phyloP scores from a whole-genome alignment of 2,329 filamentous ascomycete species.

The Epichloe gansuensis region DNA sequence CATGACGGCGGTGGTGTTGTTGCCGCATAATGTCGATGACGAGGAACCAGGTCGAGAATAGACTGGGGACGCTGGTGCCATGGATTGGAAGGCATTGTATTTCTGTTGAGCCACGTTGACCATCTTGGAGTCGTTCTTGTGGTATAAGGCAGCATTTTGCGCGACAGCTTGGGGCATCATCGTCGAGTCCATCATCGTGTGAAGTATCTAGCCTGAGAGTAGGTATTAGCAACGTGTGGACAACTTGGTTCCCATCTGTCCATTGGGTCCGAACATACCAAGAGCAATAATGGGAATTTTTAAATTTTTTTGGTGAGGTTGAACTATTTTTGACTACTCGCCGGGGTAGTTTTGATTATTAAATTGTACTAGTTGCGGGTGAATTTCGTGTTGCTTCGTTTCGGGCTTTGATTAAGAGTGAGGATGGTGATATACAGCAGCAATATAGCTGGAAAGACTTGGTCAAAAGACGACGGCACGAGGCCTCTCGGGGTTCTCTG shows the following conservation, averaged over 20 bases:
- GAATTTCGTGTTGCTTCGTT: constrained; percentile 4
- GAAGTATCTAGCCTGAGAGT: not conserved
- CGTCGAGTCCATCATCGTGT: constrained; percentile 48
- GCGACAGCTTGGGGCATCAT: constrained; percentile 51
- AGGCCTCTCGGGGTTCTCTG: constrained; percentile 11
- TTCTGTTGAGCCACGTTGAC: constrained; percentile 7
- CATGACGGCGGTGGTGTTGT: constrained; percentile 48
- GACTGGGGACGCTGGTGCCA: constrained; percentile 45
- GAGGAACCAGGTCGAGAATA: constrained; percentile 56
- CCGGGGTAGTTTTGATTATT: not conserved
- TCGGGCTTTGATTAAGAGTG: constrained; percentile 9
- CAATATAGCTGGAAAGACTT: constrained; percentile 1
- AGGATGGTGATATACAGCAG: constrained; percentile 8
- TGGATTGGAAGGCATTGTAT: constrained; percentile 36
- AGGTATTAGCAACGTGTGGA: not conserved
- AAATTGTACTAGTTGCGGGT: not conserved
- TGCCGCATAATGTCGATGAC: constrained; percentile 38
- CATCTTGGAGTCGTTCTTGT: constrained; percentile 65
- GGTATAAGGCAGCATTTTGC: constrained; percentile 77
- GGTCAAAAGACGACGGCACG: constrained; percentile 5
- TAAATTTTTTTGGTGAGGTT: not conserved
- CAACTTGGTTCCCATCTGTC: no score
- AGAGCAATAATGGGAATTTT: not conserved
- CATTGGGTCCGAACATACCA: not conserved
- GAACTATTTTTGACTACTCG: not conserved